A percentile compares a stretch with the other conserved stretches of the same genome.
phyloP scores from a whole-genome alignment of 2,329 filamentous ascomycete species.

The Juglanconis sp. region DNA sequence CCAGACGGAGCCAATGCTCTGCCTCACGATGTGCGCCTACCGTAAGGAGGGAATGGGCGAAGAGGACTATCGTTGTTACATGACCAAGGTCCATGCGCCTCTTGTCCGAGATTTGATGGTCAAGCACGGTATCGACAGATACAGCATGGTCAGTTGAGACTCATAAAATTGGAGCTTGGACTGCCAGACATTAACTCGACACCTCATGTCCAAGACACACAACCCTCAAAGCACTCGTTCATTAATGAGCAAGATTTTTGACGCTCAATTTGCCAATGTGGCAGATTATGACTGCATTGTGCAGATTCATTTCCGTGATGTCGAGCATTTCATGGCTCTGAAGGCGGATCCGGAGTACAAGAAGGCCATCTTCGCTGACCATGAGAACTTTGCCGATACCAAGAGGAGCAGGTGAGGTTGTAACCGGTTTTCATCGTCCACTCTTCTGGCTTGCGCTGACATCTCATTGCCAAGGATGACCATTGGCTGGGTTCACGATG shows the following conservation, averaged over 20 bases:
- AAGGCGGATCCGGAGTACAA: slow-evolving; percentile 48
- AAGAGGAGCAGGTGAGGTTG: slow-evolving; percentile 32
- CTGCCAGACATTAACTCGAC: neutral
- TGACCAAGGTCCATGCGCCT: slow-evolving; percentile 43
- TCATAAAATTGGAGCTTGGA: neutral
- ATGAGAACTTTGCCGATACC: slow-evolving; percentile 49
- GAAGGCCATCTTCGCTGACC: slow-evolving; percentile 40
- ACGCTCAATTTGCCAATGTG: slow-evolving; percentile 45
- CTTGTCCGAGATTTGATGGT: slow-evolving; percentile 46
- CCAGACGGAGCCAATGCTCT: slow-evolving; percentile 25
- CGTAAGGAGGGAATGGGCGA: slow-evolving; percentile 45
- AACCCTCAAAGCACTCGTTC: slow-evolving; percentile 33
- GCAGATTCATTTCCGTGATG: slow-evolving; percentile 41
- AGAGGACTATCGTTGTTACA: slow-evolving; percentile 44
- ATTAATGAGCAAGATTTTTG: slow-evolving; percentile 39
- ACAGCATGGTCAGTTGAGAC: slow-evolving; percentile 36
- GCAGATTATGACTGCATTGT: slow-evolving; percentile 49
- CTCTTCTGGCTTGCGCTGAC: too few relatives aligned
- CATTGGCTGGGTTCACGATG: too few relatives aligned
- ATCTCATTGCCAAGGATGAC: too few relatives aligned
- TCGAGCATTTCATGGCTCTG: slow-evolving; percentile 46
- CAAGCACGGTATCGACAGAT: slow-evolving; percentile 45
- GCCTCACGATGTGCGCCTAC: slow-evolving; percentile 48
- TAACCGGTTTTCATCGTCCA: too few relatives aligned
- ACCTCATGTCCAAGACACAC: slow-evolving; percentile 35